Base-by-base conservation (phyloP, 306 rosid species). In the Lupinus albus region DNA sequence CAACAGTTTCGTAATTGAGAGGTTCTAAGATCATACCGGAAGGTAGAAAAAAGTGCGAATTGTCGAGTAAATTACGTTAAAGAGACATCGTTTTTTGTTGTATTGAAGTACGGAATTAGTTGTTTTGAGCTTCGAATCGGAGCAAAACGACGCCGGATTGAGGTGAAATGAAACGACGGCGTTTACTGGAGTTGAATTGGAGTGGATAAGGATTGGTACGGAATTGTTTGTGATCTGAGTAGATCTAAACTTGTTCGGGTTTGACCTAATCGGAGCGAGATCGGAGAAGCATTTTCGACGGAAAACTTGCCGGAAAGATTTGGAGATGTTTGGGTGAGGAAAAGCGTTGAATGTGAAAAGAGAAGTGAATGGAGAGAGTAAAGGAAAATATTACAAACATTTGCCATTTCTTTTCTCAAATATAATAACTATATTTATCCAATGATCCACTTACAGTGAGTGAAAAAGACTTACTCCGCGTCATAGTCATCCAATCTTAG, bases 201-300 rank as follows among this genome's bases (percentile, higher is more conserved):
- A 48, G 17, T 8, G 25, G 25, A 3, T 17, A 11, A 45, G 18
- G 28, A 7, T 38, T 38, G 46, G 3, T 70, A 67, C 49, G 6
- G 64, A 69, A 66, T 33, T 33, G 25, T 20, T 20, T 20, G 48
- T 36, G 90, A 84, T 84, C 87, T 79, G 13, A 38, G 25, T 20
- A 20, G 25, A 20, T 20, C 2, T 20, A 20, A 20, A 2, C 45
- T 4, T 63, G 66, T 36, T 71, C 67, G 28, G 6, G 1, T 0
- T 20, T 20, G 28, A 42, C 12, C 13, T 44, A 25, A 42, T 20
- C 28, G 74, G 75, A 70, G 64, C 7, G 6, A 3, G 52, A 36
- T 44, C 38, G 49, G 51, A 28, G 15, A 46, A 12, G 42, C 32
- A 16, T n/a, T 39, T 9, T 57, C 39, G 64, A 38, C 64, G 70